Evolutionary conservation across 2,329 filamentous ascomycete genomes (phyloP), one percentile per base, ranked within the genome.

Genomic region (Paecilomyces variotii): DNA sequence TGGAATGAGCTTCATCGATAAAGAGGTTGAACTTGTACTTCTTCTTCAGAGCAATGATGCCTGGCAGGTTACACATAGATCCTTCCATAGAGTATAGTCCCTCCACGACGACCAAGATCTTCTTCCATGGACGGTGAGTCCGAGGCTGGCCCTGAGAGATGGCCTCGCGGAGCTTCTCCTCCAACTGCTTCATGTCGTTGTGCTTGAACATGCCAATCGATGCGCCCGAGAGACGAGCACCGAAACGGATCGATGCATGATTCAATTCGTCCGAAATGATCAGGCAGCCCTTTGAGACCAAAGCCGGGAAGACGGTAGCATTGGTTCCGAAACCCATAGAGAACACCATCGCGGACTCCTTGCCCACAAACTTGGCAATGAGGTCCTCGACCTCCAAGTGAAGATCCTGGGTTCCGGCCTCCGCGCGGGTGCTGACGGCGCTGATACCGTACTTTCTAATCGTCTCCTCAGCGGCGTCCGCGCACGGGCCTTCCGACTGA

Each of bases 251-350:
- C 0, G 94, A 99, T 39, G 94, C 90, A 76, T 99, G 94, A 77
- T 99, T 99, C 58, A 99, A 82, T 76, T 99, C 94, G 74, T 99
- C 94, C 0, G 93, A 97, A 67, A 99, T 89, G 71, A 99, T 88
- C 56, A 99, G 82, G 69, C 89, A 95, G 61, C 94, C 94, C 78
- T 96, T 97, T 68, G 88, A 88, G 57, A 96, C 90, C 50, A 99
- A 81, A 35, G 92, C 91, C 2, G 93, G 91, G 80, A 99, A 97
- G 14, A 92, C 86, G 64, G 88, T 90, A 30, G 93, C 88, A 70
- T 99, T 99, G 63, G 94, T 99, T 62, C 92, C 91, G 72, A 96
- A 99, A 34, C 94, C 94, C 94, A 99, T 99, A 26, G 93, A 97
- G 79, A 97, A 97, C 56, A 99, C 87, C 87, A 97, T 97, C 28